A percentile compares a stretch with the other conserved stretches of the same genome.
Evolutionary conservation across 306 rosid species (phyloP).

Genomic region (Astragalus membranaceus): DNA sequence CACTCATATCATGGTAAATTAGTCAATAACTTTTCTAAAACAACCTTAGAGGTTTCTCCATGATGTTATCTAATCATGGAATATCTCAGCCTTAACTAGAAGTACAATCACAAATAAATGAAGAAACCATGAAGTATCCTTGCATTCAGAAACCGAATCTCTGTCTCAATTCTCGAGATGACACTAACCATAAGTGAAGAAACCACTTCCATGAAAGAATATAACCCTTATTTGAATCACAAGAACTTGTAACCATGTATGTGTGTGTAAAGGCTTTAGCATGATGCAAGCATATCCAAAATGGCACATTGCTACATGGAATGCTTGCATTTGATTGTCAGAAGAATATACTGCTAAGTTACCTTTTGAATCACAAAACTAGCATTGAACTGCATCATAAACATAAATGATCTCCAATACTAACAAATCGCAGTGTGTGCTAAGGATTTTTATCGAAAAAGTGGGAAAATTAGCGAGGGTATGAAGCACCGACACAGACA

Average conservation of each 20-base stretch:
- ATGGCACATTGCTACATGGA: not conserved
- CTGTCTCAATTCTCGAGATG: not conserved
- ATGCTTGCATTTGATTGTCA: not conserved
- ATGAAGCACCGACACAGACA: too few species aligned
- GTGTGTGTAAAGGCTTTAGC: not conserved
- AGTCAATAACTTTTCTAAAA: too few species aligned
- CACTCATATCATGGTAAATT: too few species aligned
- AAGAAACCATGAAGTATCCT: not conserved
- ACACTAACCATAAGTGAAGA: not conserved
- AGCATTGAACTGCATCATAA: not conserved
- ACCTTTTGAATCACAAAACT: not conserved
- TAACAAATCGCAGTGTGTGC: not conserved
- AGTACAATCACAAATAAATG: not conserved
- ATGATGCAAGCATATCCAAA: not conserved
- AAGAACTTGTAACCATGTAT: not conserved
- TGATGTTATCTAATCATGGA: not conserved
- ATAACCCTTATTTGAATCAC: not conserved
- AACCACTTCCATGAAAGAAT: not conserved
- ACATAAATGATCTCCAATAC: not conserved
- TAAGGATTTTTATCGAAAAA: not conserved
- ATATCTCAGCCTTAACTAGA: not conserved
- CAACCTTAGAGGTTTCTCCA: too few species aligned
- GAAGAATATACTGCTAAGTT: not conserved
- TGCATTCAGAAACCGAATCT: not conserved
- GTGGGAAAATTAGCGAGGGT: not conserved